These are phyloP conservation scores for Entomortierella parvispora DNA, from an alignment of 192 early-diverging fungal genomes.

Conservation along the genomic window DNA sequence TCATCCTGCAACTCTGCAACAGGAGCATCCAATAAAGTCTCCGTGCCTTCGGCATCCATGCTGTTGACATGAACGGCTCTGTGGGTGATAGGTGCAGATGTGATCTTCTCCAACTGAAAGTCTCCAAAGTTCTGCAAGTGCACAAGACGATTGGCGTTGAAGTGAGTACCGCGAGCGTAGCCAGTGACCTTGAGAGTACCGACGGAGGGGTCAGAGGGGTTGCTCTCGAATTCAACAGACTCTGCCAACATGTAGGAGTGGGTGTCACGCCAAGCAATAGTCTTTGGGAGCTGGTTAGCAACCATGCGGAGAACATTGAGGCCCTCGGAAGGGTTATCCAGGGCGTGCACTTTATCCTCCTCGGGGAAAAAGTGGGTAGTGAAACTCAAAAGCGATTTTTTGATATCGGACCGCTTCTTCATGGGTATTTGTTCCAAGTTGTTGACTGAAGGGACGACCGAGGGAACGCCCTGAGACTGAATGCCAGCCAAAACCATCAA, in stretches of 20 bases:
- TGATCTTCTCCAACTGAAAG: conserved; percentile 86
- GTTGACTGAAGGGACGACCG: conserved; percentile 77
- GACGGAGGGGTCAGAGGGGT: conserved; percentile 56
- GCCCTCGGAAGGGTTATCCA: conserved; percentile 67
- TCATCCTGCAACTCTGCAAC: conserved; percentile 78
- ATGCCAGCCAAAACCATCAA: conserved; percentile 84
- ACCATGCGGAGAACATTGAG: conserved; percentile 80
- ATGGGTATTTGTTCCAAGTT: conserved; percentile 69
- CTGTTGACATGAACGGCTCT: conserved; percentile 43
- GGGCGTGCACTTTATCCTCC: conserved; percentile 73
- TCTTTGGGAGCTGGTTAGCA: conserved; percentile 80
- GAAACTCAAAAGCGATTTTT: conserved; percentile 87
- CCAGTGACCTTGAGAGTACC: conserved; percentile 87
- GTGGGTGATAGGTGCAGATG: conserved; percentile 30
- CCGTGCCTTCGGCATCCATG: conserved; percentile 56
- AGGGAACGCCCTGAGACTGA: conserved; percentile 88
- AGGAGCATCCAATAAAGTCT: conserved; percentile 74
- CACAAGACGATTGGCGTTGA: conserved; percentile 92
- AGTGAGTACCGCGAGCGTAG: conserved; percentile 82
- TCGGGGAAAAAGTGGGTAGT: conserved; percentile 91
- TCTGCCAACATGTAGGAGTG: conserved; percentile 92
- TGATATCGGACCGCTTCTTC: conserved; percentile 80
- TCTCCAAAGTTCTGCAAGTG: conserved; percentile 95
- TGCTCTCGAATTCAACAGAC: conserved; percentile 70
- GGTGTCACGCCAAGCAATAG: conserved; percentile 86